Evolutionary conservation across 768 basidiomycete genomes (phyloP).

Genomic region (Pleurotus platypus): DNA sequence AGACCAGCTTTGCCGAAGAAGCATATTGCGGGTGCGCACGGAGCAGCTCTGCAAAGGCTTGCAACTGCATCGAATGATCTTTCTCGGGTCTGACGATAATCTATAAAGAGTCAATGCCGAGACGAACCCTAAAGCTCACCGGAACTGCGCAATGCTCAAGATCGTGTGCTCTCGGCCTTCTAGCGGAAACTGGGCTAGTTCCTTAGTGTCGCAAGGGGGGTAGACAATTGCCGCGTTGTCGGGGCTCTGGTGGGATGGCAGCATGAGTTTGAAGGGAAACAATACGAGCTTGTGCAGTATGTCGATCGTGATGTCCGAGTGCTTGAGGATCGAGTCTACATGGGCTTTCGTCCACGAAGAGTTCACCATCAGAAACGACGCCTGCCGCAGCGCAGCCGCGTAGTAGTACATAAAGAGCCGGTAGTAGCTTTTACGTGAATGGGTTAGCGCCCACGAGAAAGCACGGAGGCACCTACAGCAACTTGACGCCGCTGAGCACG

Average conservation of each 20-base stretch:
- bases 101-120: background rate
- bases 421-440: constrained; percentile 72
- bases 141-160: constrained; percentile 89
- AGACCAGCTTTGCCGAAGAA: constrained; percentile 46
- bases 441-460: background rate
- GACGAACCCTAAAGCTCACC: constrained; percentile 44
- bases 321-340: constrained; percentile 66
- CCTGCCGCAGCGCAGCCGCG: constrained; percentile 63
- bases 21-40: constrained; percentile 56
- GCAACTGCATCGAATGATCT: constrained; percentile 80
- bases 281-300: constrained; percentile 33
- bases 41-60: constrained; percentile 61
- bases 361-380: constrained; percentile 87
- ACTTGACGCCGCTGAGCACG: constrained; percentile 56
- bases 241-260: constrained; percentile 16
- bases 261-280: constrained; percentile 34
- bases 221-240: constrained; percentile 59
- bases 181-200: constrained; percentile 56
- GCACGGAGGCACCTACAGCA: constrained; percentile 42
- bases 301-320: constrained; percentile 48
- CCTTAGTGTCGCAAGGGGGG: constrained; percentile 87
- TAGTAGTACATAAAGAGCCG: constrained; percentile 84
- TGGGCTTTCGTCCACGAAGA: constrained; percentile 93
- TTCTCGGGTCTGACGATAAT: constrained; percentile 76
- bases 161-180: constrained; percentile 59